Evolutionary conservation across 2,329 filamentous ascomycete genomes (phyloP), one percentile per base, ranked within the genome.

Genomic region (Cladosporium halotolerans): DNA sequence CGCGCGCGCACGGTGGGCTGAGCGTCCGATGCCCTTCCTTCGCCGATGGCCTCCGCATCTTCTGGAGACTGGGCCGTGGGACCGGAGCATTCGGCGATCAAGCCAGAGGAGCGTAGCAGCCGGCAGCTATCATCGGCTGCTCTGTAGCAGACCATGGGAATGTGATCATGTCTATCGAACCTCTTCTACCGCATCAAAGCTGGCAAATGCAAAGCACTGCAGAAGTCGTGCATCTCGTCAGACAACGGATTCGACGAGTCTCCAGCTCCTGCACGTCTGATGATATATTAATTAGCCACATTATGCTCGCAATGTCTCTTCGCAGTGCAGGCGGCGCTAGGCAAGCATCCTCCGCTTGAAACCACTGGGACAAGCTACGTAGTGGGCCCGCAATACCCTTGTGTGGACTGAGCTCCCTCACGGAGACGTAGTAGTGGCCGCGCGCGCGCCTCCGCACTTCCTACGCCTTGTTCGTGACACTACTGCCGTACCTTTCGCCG

Each of bases 1-100:
- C 23, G 23, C 23, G 23, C 19, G 48, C 19, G 48, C 48, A 51
- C 40, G 48, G 48, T 51, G 40, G 18, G 7, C 7, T 38, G 8
- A 34, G 40, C 32, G 48, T 40, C 36, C 40, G 40, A 44, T 23
- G 48, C 48, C 40, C 48, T 38, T 44, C 48, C 48, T 51, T 16
- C 48, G 40, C 48, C 40, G 48, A 44, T 39, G 48, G 42, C 19
- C 40, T 51, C 48, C 48, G 39, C 48, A 51, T 33, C 32, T 51
- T 51, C 48, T 51, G 40, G 48, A 44, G n/a, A 44, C 48, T 51
- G 48, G 41, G 40, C 48, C 40, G 31, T 51, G 18, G n/a, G 40
- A 44, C 40, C 48, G 48, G 48, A 44, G 40, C 18, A 36, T 51
- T 38, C 40, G 48, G 48, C 48, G 48, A 51, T 51, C 48, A 36